phyloP scores from a whole-genome alignment of 495 filamentous ascomycete genomes.

The Evansstolkia leycettana region DNA sequence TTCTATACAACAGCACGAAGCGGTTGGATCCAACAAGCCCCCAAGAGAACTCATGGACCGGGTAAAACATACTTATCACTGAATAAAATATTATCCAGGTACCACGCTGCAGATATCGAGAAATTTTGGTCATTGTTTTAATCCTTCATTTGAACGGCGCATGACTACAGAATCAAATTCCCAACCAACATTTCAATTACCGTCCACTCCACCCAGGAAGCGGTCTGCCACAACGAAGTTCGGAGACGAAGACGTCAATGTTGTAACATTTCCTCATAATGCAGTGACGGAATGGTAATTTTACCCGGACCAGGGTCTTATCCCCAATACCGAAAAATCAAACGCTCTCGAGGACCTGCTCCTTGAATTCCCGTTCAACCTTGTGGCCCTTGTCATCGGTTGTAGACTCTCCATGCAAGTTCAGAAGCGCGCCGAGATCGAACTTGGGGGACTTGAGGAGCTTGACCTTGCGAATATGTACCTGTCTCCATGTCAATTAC shows the following conservation, averaged over 20 bases:
- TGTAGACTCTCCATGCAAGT: slow-evolving; percentile 90
- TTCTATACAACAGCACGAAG: too few species aligned
- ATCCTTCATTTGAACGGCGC: not conserved
- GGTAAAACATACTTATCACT: too few species aligned
- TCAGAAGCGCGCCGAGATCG: slow-evolving; percentile 89
- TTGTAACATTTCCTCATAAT: not conserved
- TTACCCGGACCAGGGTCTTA: not conserved
- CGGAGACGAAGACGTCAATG: not conserved
- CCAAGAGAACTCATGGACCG: too few species aligned
- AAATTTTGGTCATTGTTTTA: not conserved
- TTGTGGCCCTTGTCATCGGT: slow-evolving; percentile 96
- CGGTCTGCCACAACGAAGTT: not conserved
- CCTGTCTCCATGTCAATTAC: slow-evolving; percentile 38
- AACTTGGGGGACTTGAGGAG: slow-evolving; percentile 97
- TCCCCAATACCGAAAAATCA: slow-evolving; percentile 31
- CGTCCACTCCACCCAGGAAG: not conserved
- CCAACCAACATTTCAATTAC: not conserved
- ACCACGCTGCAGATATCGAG: too few species aligned
- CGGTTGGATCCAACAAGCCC: too few species aligned
- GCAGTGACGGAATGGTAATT: not conserved
- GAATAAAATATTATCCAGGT: too few species aligned
- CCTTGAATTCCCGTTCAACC: slow-evolving; percentile 99
- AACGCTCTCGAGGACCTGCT: slow-evolving; percentile 83
- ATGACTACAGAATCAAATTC: not conserved
- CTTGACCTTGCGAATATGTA: slow-evolving; percentile 99